Percentiles rank a stretch among this genome's conserved stretches.
Conservation (phyloP, 768 basidiomycete species). For the Termitomyces titanicus region DNA sequence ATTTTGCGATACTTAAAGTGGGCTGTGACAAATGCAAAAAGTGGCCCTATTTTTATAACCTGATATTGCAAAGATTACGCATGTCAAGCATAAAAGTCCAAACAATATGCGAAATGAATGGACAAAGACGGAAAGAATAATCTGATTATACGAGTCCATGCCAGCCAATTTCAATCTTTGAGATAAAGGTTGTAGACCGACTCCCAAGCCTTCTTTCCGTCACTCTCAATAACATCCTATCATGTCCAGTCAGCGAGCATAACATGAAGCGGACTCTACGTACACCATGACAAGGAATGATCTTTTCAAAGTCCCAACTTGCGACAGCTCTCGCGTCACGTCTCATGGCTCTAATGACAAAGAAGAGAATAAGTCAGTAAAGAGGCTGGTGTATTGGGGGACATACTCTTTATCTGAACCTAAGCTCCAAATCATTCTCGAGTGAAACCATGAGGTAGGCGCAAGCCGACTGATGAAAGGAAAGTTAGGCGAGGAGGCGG, state of each 20-base stretch:
- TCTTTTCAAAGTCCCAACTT: conserved; percentile 63
- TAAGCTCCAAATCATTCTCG: conserved; percentile 24
- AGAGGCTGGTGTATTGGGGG: neutral
- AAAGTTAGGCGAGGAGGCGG: conserved; percentile 21
- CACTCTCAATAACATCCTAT: conserved; percentile 52
- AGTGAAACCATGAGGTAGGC: conserved; percentile 25
- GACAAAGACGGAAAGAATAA: too few species aligned
- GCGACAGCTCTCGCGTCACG: conserved; percentile 57
- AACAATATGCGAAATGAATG: too few species aligned
- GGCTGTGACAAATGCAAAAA: too few species aligned
- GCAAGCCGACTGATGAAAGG: conserved; percentile 26
- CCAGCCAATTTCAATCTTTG: neutral
- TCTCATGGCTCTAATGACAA: conserved; percentile 40
- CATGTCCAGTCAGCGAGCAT: neutral
- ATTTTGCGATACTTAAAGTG: too few species aligned
- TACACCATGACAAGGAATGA: conserved; percentile 61
- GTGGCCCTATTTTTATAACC: too few species aligned
- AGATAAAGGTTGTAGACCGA: conserved; percentile 29
- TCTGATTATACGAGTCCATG: too few species aligned
- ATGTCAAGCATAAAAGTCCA: too few species aligned
- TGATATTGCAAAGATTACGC: too few species aligned
- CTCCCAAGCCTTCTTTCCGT: conserved; percentile 50
- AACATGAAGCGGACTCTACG: conserved; percentile 3
- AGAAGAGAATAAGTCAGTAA: neutral
- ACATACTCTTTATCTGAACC: conserved; percentile 31